Percentiles rank a stretch among this genome's conserved stretches.
These are phyloP conservation scores for Tetrastigma voinierianum DNA, from an alignment of 164 flowering plant genomes.

Conservation along the genomic window DNA sequence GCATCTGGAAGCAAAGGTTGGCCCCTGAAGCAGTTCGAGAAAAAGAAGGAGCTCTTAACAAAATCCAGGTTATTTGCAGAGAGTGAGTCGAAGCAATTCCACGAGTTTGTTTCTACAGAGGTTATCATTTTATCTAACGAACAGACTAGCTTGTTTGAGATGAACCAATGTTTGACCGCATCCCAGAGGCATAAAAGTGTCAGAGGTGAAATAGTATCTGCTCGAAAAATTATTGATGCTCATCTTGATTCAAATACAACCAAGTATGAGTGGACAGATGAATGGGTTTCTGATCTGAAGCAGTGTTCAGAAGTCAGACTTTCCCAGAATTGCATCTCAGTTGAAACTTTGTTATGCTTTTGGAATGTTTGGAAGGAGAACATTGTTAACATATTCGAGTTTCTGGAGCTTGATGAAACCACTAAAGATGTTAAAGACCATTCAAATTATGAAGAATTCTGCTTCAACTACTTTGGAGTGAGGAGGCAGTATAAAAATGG, in stretches of 20 bases:
- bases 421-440: conserved; percentile 9
- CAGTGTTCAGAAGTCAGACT: conserved; percentile 18
- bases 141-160: conserved; percentile 18
- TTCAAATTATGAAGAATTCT: conserved; percentile 30
- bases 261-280: conserved; percentile 38
- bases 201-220: conserved; percentile 38
- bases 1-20: conserved; percentile 43
- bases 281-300: conserved; percentile 17
- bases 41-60: conserved; percentile 36
- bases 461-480: conserved; percentile 58
- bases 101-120: conserved; percentile 34
- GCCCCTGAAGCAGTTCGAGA: conserved; percentile 43
- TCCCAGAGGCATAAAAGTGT: conserved; percentile 28
- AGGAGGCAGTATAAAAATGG: conserved; percentile 16
- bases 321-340: conserved; percentile 25
- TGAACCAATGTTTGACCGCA: conserved; percentile 22
- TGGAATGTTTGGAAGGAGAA: conserved; percentile 50
- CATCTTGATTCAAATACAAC: conserved; percentile 26
- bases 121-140: conserved; percentile 30
- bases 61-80: conserved; percentile 37
- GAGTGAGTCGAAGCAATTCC: conserved; percentile 19
- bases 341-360: conserved; percentile 35
- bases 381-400: conserved; percentile 26
- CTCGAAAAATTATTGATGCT: conserved; percentile 47
- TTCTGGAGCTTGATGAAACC: conserved; percentile 22